phyloP scores from a whole-genome alignment of 176 grass and related monocot genomes.

The Tillandsia fasciculata region DNA sequence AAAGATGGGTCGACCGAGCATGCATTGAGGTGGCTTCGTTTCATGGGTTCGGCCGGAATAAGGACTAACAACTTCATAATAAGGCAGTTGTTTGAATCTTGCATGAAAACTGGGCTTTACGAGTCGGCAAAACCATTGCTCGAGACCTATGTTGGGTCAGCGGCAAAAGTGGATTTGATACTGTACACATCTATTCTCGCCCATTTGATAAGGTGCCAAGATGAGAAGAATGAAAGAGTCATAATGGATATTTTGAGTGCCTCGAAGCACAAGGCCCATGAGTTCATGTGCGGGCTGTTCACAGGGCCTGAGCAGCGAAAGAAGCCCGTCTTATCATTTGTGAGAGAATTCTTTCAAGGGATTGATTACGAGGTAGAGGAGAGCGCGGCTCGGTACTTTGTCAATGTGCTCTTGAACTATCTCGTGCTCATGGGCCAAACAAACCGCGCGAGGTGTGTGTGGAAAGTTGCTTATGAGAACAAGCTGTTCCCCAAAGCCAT shows the following conservation, averaged over 20 bases:
- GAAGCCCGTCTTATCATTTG: conserved; percentile 76
- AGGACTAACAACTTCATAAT: conserved; percentile 97
- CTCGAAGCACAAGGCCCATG: conserved; percentile 74
- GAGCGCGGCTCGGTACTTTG: conserved; percentile 62
- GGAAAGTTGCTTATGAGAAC: conserved; percentile 95
- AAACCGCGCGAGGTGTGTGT: conserved; percentile 81
- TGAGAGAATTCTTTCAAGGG: conserved; percentile 78
- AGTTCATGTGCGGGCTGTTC: conserved; percentile 75
- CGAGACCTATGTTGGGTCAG: conserved; percentile 52
- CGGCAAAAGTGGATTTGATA: conserved; percentile 80
- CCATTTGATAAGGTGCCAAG: conserved; percentile 60
- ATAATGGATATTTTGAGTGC: conserved; percentile 82
- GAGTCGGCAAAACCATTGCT: conserved; percentile 64
- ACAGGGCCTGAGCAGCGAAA: conserved; percentile 88
- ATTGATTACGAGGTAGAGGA: conserved; percentile 81
- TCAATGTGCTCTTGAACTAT: conserved; percentile 91
- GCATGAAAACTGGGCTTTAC: conserved; percentile 82
- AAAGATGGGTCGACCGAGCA: conserved; percentile 78
- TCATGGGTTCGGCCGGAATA: conserved; percentile 85
- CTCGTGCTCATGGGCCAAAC: conserved; percentile 96
- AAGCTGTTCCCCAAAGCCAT: conserved; percentile 95
- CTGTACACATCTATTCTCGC: conserved; percentile 91
- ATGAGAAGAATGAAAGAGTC: conserved; percentile 54
- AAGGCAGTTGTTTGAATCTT: conserved; percentile 88
- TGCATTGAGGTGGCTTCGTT: conserved; percentile 69